These are phyloP conservation scores for Fusarium sambucinum DNA, from an alignment of 2,329 filamentous ascomycete species.

Conservation along the genomic window DNA sequence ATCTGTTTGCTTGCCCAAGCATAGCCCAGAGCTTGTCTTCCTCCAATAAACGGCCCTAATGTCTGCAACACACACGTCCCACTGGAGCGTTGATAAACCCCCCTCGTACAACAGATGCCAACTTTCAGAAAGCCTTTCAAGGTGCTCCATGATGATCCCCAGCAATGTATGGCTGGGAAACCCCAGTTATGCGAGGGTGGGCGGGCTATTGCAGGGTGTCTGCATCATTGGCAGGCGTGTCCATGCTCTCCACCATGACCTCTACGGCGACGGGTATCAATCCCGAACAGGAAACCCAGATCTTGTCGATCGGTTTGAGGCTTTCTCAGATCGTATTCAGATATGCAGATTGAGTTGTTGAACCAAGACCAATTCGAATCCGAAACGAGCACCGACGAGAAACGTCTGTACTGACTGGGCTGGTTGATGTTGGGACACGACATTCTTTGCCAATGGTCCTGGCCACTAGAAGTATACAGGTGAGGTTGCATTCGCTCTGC, in stretches of 20 bases:
- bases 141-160: slow-evolving; percentile 14
- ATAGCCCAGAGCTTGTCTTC: slow-evolving; percentile 1
- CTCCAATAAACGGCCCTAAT: slow-evolving; percentile 40
- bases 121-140: slow-evolving; percentile 28
- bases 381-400: slow-evolving; percentile 24
- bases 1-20: slow-evolving; percentile 41
- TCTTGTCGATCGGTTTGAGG: slow-evolving; percentile 33
- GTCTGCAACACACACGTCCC: slow-evolving; percentile 21
- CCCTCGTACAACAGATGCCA: slow-evolving; percentile 46
- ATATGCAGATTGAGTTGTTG: slow-evolving; percentile 19
- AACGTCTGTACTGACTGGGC: background rate
- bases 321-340: slow-evolving; percentile 34
- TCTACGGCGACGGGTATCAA: slow-evolving; percentile 11
- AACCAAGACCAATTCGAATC: slow-evolving; percentile 20
- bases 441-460: slow-evolving; percentile 1
- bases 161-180: slow-evolving; percentile 28
- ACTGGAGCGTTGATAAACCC: slow-evolving; percentile 23
- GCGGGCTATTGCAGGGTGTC: slow-evolving; percentile 30
- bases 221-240: slow-evolving; percentile 27
- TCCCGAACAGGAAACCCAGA: slow-evolving; percentile 22
- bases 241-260: slow-evolving; percentile 26
- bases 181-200: slow-evolving; percentile 26
- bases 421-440: slow-evolving; percentile 16
- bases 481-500: slow-evolving; percentile 13
- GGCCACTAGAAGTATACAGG: slow-evolving; percentile 8